Base-by-base conservation (phyloP, 306 rosid genomes). In the Acacia crassicarpa region DNA sequence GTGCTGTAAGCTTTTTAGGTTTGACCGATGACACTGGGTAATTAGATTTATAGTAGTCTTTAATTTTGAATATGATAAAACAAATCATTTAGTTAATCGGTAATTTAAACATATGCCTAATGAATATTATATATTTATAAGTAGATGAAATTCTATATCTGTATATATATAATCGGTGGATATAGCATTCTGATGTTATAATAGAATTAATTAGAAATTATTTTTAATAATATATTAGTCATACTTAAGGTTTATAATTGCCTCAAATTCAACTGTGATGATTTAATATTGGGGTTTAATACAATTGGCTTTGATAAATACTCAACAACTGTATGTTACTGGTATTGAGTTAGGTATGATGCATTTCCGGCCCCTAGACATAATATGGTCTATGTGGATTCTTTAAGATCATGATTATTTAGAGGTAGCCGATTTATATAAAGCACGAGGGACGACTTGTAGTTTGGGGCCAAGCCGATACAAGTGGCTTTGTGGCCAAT, bases 371-470 rank as follows among this genome's bases (percentile, higher is more conserved):
- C 35, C 25, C n/a, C n/a, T 71, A 0, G 8, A 44, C 25, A 23
- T 45, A 10, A 8, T 23, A n/a, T 23, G 1, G 75, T 25, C 27
- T 22, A n/a, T 2, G 6, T 33, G 48, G 22, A 49, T 74, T 54
- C 78, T 20, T 54, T 20, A 74, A 54, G 51, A 54, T 53, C 67
- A 75, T 51, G 58, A 51, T 56, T 17, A 53, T 74, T 56, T 40
- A 72, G 62, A 49, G 16, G 33, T 27, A 22, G 27, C 63, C 20
- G 53, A 53, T 20, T 38, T 9, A 23, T 30, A 40, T 68, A 41
- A 72, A 38, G 4, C 77, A 72, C 4, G 35, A 22, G 27, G 43
- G 43, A 13, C 61, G 43, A n/a, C 61, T 38, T 16, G 25, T 8
- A 9, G 27, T 51, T 16, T 27, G 77, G 30, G 77, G 45, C 46